Evolutionary conservation across 2,329 filamentous ascomycete species (phyloP), one percentile per base, ranked within the genome.

Genomic region (Shiraia bambusicola): DNA sequence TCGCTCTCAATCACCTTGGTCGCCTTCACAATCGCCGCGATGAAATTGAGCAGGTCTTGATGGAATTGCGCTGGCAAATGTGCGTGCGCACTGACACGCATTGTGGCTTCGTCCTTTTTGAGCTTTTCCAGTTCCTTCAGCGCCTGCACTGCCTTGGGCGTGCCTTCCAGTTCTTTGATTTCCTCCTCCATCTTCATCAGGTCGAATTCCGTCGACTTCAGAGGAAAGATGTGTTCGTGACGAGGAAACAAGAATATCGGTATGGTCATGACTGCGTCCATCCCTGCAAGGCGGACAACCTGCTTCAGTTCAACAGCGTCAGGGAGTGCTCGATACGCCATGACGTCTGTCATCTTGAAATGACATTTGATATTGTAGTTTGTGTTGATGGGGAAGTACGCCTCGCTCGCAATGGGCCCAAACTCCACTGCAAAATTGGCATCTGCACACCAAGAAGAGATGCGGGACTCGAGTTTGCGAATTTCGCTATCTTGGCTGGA

Each of bases 1-100:
- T 79, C 76, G 17, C 74, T 62, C 50, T 80, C 77, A 32, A 79
- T 76, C 27, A 80, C 69, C 47, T 80, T 80, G n/a, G 72, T 78
- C 0, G 77, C 76, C 52, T 80, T 80, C n/a, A 79, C 71, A 1
- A 79, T 63, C 1, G 76, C 76, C 1, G 76, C 76, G n/a, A 74
- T 63, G 56, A 78, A 80, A 50, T 77, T 73, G 37, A 80, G 71
- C 3, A 80, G 63, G 14, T 72, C 70, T 45, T 79, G 76, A 42
- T 77, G 70, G 45, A 79, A 76, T 3, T 66, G 60, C 1, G 74
- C 73, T 0, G 77, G 77, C 2, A 80, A 59, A 29, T 72, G 70
- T 3, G 66, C 75, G 43, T 79, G 76, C 1, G 73, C 71, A 26
- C 68, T 69, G 31, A 79, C 62, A 24, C 66, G 69, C 44, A 79